These are phyloP conservation scores for Phanerochaete sordida DNA, from an alignment of 768 basidiomycete species.

Conservation along the genomic window DNA sequence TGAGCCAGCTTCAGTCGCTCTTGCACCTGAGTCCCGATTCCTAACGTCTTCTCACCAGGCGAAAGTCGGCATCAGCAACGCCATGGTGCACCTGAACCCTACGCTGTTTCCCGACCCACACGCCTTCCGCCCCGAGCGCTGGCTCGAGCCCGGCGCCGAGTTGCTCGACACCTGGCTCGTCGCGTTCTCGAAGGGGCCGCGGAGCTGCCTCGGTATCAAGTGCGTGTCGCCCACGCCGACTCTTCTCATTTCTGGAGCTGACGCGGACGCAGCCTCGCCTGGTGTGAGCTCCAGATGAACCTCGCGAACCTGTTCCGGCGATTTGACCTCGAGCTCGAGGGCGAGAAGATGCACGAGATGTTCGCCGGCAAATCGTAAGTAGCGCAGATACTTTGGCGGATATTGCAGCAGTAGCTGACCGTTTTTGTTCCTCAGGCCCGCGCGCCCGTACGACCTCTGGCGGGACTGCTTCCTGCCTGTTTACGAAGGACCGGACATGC, in stretches of 20 bases:
- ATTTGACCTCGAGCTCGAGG: conserved; percentile 30
- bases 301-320: conserved; percentile 39
- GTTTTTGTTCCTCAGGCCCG: neutral
- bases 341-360: neutral
- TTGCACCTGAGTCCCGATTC: no score
- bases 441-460: neutral
- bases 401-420: neutral
- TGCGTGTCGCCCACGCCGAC: conserved; percentile 21
- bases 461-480: conserved; percentile 7
- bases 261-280: conserved; percentile 34
- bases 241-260: neutral
- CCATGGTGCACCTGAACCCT: conserved; percentile 35
- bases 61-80: conserved; percentile 30
- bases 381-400: neutral
- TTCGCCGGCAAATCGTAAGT: neutral
- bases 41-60: conserved; percentile 27
- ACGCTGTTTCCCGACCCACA: conserved; percentile 39
- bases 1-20: conserved; percentile 18
- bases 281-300: conserved; percentile 40
- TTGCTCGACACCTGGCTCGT: conserved; percentile 40
- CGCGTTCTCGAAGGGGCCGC: conserved; percentile 41
- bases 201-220: conserved; percentile 45
- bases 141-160: conserved; percentile 33
- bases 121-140: conserved; percentile 39
- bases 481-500: conserved; percentile 5